Percentiles rank a stretch among this genome's conserved stretches.
These are phyloP conservation scores for Diaporthe helianthi DNA, from an alignment of 2,329 filamentous ascomycete genomes.

Conservation along the genomic window DNA sequence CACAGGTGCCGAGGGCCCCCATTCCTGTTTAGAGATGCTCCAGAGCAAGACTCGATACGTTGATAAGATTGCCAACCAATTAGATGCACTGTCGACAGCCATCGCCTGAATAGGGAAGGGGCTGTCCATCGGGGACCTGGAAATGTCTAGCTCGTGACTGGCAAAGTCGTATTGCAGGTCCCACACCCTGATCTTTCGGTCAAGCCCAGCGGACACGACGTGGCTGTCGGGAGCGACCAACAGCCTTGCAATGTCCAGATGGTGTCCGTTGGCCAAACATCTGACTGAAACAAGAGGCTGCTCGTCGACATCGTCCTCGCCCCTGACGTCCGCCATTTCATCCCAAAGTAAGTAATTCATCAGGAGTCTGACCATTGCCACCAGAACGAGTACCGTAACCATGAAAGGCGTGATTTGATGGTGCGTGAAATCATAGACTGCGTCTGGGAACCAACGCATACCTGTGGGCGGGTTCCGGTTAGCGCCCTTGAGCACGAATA, in stretches of 20 bases:
- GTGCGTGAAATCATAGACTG: constrained; percentile 72
- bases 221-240: constrained; percentile 68
- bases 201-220: constrained; percentile 73
- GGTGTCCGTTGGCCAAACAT: constrained; percentile 68
- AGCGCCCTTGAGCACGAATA: constrained; percentile 74
- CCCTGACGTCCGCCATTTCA: constrained; percentile 56
- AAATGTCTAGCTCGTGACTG: constrained; percentile 52
- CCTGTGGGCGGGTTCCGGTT: constrained; percentile 65
- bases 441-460: constrained; percentile 59
- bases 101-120: constrained; percentile 68
- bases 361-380: constrained; percentile 71
- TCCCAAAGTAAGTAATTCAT: constrained; percentile 79
- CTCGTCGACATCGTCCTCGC: constrained; percentile 54
- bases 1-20: constrained; percentile 61
- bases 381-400: constrained; percentile 66
- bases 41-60: constrained; percentile 66
- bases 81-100: constrained; percentile 69
- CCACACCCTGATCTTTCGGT: constrained; percentile 73
- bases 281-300: constrained; percentile 64
- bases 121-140: constrained; percentile 45
- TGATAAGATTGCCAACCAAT: constrained; percentile 72
- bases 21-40: constrained; percentile 63
- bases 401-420: constrained; percentile 66
- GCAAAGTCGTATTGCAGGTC: constrained; percentile 56
- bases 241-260: constrained; percentile 73